phyloP scores from a whole-genome alignment of 2,329 filamentous ascomycete species.

The Sporothrix luriei region DNA sequence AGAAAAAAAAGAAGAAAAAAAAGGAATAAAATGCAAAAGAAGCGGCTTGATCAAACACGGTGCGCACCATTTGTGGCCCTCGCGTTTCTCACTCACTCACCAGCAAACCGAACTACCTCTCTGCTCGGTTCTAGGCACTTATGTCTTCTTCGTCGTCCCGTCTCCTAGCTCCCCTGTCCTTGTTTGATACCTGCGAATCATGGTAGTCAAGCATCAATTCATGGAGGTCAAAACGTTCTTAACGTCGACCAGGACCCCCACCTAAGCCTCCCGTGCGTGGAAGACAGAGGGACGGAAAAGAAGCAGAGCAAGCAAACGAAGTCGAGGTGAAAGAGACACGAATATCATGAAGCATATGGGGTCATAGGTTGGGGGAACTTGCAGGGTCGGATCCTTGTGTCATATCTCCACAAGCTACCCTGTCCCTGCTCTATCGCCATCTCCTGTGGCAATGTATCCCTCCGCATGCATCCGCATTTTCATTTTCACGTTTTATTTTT shows the following conservation, averaged over 20 bases:
- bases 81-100: conserved; percentile 26
- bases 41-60: neutral
- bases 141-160: conserved; percentile 25
- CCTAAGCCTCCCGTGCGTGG: conserved; percentile 6
- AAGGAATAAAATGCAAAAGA: neutral
- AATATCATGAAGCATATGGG: conserved; percentile 20
- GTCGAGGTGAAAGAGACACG: neutral
- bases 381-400: conserved; percentile 26
- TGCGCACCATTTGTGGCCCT: conserved; percentile 4
- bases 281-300: neutral
- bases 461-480: neutral
- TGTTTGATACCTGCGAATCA: conserved; percentile 31
- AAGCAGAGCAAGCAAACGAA: neutral
- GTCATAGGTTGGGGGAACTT: conserved; percentile 2
- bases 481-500: neutral
- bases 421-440: conserved; percentile 28
- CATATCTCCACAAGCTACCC: conserved; percentile 11
- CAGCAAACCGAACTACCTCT: conserved; percentile 24
- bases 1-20: too few relatives aligned
- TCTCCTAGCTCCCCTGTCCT: conserved; percentile 26
- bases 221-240: conserved; percentile 28
- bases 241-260: conserved; percentile 28
- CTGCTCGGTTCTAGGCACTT: conserved; percentile 27
- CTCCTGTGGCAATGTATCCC: conserved; percentile 11
- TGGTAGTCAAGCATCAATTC: conserved; percentile 29